Conservation (phyloP, 345 rosid species). For the Turritis glabra region DNA sequence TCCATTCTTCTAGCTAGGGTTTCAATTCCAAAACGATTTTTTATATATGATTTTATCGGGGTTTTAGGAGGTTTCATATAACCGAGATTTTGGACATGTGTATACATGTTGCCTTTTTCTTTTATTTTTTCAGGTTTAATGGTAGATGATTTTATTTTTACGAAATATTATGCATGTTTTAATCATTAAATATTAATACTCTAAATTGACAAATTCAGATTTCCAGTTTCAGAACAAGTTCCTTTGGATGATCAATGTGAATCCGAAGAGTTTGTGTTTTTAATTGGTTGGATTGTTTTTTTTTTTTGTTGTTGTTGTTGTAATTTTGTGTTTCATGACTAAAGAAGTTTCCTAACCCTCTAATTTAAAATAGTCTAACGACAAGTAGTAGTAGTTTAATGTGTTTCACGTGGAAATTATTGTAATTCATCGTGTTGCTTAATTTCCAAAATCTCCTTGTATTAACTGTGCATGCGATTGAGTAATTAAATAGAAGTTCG, state of each 20-base stretch:
- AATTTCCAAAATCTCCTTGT: not conserved
- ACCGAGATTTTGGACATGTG: not conserved
- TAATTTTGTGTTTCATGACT: not conserved
- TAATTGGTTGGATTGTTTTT: not conserved
- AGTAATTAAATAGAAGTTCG: not conserved
- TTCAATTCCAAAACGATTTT: not conserved
- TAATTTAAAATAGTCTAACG: not conserved
- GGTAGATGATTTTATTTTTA: not conserved
- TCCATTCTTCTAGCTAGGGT: slow-evolving; percentile 17
- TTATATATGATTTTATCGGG: not conserved
- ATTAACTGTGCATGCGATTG: not conserved
- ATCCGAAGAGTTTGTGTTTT: not conserved
- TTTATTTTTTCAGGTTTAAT: not conserved
- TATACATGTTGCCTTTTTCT: not conserved
- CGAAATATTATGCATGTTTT: not conserved
- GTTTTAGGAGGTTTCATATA: not conserved
- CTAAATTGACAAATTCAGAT: not conserved
- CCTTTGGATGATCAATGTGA: not conserved
- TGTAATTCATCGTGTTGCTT: not conserved
- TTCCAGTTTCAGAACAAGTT: not conserved
- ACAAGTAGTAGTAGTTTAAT: not conserved
- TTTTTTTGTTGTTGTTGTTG: no score
- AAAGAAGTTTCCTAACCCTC: not conserved
- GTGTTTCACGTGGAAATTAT: not conserved
- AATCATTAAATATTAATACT: not conserved